Percentiles rank a stretch among this genome's conserved stretches.
phyloP scores from a whole-genome alignment of 768 basidiomycete species.

The Mycena albidolilacea region DNA sequence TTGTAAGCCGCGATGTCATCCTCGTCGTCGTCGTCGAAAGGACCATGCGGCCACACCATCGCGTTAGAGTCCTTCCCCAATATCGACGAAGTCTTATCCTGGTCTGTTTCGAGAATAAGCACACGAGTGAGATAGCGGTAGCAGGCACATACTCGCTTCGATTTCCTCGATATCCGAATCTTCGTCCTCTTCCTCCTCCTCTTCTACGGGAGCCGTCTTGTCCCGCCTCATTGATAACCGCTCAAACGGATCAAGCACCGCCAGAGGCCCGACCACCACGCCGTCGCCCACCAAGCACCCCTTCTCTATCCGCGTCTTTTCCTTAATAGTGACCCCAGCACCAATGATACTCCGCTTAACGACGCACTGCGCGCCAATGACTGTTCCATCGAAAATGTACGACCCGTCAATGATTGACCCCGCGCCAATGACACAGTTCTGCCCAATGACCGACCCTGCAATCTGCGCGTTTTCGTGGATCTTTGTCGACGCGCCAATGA shows the following conservation, averaged over 20 bases:
- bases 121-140: neutral
- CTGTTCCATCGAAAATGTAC: constrained; percentile 87
- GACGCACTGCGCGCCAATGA: constrained; percentile 78
- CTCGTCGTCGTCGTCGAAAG: constrained; percentile 74
- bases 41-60: constrained; percentile 82
- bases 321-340: constrained; percentile 78
- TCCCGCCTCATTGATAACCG: constrained; percentile 73
- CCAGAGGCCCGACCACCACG: constrained; percentile 84
- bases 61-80: constrained; percentile 85
- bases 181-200: constrained; percentile 46
- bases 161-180: constrained; percentile 79
- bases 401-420: constrained; percentile 79
- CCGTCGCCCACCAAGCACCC: constrained; percentile 90
- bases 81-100: constrained; percentile 58
- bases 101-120: constrained; percentile 55
- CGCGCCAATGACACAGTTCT: constrained; percentile 79
- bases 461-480: constrained; percentile 79
- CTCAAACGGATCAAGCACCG: constrained; percentile 76
- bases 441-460: constrained; percentile 83
- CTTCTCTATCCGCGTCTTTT: constrained; percentile 73
- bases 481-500: constrained; percentile 86
- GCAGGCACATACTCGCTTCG: constrained; percentile 71
- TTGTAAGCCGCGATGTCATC: constrained; percentile 71
- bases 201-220: constrained; percentile 49
- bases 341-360: constrained; percentile 89